These are phyloP conservation scores for Phaeoacremonium minimum DNA, from an alignment of 2,329 filamentous ascomycete species.

Conservation along the genomic window DNA sequence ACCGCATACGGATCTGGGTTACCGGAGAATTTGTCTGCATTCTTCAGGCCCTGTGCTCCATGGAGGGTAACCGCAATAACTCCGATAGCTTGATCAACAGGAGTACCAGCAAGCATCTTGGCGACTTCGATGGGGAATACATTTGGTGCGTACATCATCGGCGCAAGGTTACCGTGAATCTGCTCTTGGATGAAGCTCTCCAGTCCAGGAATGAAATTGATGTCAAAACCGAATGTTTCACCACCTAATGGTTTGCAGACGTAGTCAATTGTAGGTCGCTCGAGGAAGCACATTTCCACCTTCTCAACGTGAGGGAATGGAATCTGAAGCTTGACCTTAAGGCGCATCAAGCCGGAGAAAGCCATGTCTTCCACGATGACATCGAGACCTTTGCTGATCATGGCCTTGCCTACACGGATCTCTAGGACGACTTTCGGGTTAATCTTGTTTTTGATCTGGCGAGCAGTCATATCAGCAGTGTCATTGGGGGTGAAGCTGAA, in stretches of 20 bases:
- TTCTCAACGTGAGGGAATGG: slow-evolving; percentile 94
- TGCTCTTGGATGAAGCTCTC: slow-evolving; percentile 93
- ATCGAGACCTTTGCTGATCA: slow-evolving; percentile 95
- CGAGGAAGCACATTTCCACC: slow-evolving; percentile 91
- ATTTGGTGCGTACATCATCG: slow-evolving; percentile 98
- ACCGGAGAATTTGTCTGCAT: slow-evolving; percentile 88
- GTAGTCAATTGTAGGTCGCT: slow-evolving; percentile 86
- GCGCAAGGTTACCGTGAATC: slow-evolving; percentile 87
- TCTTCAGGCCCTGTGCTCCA: slow-evolving; percentile 88
- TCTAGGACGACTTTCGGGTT: slow-evolving; percentile 96
- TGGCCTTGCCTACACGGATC: slow-evolving; percentile 88
- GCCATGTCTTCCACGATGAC: slow-evolving; percentile 98
- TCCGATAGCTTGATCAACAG: slow-evolving; percentile 93
- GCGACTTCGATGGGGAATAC: slow-evolving; percentile 98
- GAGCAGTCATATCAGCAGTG: slow-evolving; percentile 81
- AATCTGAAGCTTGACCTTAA: slow-evolving; percentile 96
- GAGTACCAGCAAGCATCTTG: slow-evolving; percentile 92
- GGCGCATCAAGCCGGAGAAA: slow-evolving; percentile 90
- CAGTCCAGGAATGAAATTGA: slow-evolving; percentile 96
- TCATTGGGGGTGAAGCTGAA: slow-evolving; percentile 99
- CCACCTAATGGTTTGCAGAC: slow-evolving; percentile 97
- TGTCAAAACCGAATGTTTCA: slow-evolving; percentile 93
- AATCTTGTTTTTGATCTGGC: slow-evolving; percentile 90
- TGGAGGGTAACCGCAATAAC: slow-evolving; percentile 90
- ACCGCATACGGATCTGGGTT: slow-evolving; percentile 87